Evolutionary conservation across 371 early-diverging fungal genomes (phyloP).

Genomic region (Apophysomyces ossiformis): DNA sequence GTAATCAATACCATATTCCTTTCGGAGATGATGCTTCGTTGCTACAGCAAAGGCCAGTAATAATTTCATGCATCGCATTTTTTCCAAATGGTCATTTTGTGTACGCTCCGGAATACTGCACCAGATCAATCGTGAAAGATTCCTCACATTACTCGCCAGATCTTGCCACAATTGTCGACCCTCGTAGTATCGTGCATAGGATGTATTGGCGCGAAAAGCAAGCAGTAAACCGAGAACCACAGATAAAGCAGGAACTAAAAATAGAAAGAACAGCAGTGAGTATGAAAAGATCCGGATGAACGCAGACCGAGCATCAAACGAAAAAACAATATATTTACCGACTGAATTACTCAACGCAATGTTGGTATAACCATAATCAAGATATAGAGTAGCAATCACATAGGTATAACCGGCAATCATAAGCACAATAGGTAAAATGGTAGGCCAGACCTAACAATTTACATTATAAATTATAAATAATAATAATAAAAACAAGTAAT

Average conservation of each 20-base stretch:
- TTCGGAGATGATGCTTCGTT: conserved; percentile 74
- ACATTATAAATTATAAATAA: neutral
- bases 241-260: conserved; percentile 56
- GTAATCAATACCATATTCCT: conserved; percentile 65
- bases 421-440: conserved; percentile 35
- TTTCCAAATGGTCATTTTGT: conserved; percentile 60
- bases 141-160: conserved; percentile 59
- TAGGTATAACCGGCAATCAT: conserved; percentile 36
- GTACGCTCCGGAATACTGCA: conserved; percentile 57
- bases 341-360: conserved; percentile 45
- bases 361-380: conserved; percentile 29
- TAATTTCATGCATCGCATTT: conserved; percentile 75
- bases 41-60: conserved; percentile 71
- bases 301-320: too few relatives aligned
- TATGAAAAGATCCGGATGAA: too few relatives aligned
- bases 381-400: conserved; percentile 33
- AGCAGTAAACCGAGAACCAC: conserved; percentile 73
- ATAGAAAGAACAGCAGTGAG: neutral
- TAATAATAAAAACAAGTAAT: too few relatives aligned
- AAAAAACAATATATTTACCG: conserved; percentile 26
- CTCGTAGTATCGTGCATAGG: conserved; percentile 81
- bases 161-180: conserved; percentile 72
- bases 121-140: conserved; percentile 72
- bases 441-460: conserved; percentile 34
- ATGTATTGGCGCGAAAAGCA: conserved; percentile 81